phyloP scores from a whole-genome alignment of 2,329 filamentous ascomycete genomes.

The Aspergillus felis region DNA sequence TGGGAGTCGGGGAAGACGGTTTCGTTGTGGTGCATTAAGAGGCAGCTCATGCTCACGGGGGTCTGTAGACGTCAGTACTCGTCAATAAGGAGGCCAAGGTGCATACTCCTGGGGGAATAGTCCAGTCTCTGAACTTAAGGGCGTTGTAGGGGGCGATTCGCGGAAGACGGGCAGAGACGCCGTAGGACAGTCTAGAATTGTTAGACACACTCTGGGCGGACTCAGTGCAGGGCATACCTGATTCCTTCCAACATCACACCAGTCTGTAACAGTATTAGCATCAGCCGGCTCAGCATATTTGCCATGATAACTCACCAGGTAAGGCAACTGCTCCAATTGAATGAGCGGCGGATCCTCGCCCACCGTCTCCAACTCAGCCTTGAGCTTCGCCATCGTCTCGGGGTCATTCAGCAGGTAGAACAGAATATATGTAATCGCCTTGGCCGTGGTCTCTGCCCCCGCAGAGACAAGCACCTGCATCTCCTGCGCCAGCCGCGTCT shows the following conservation, averaged over 20 bases:
- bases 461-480: constrained; percentile 27
- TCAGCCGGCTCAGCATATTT: background rate
- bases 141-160: constrained; percentile 25
- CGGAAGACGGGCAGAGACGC: constrained; percentile 26
- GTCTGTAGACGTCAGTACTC: constrained; percentile 13
- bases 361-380: constrained; percentile 15
- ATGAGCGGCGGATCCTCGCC: constrained; percentile 14
- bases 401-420: constrained; percentile 21
- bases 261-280: constrained; percentile 14
- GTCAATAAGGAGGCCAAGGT: too few relatives aligned
- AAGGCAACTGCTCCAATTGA: constrained; percentile 27
- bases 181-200: constrained; percentile 20
- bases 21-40: constrained; percentile 34
- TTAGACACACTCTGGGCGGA: background rate
- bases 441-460: constrained; percentile 32
- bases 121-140: constrained; percentile 29
- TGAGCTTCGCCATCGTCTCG: constrained; percentile 12
- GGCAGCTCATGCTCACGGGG: constrained; percentile 38
- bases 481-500: constrained; percentile 29
- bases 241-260: constrained; percentile 27
- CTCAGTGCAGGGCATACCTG: constrained; percentile 11
- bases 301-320: constrained; percentile 18
- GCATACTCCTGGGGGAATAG: constrained; percentile 31
- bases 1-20: constrained; percentile 33
- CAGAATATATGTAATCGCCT: constrained; percentile 17